Base-by-base conservation (phyloP, 768 basidiomycete species). In the Rhodotorula diobovata region DNA sequence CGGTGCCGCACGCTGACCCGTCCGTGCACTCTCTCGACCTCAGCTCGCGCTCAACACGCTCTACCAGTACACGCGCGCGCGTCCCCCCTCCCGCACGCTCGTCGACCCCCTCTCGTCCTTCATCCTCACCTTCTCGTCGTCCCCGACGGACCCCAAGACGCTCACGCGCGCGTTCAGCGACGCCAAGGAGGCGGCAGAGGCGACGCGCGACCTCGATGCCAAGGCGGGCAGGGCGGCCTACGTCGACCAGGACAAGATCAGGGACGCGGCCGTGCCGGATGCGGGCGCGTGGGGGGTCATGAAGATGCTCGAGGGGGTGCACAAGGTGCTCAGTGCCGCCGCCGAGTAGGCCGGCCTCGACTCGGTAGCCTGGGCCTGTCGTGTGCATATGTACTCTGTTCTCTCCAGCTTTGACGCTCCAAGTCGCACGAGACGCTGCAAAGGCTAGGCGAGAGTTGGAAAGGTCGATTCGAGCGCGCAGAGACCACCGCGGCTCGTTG, bases 51-150 rank as follows among this genome's bases (percentile, higher is more conserved):
- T 78, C 63, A 75, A 68, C 62, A 74, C 76, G 5, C 69, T 79
- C 34, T 78, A 76, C 70, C 56, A 57, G 51, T 79, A 82, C 78
- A 82, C 80, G 18, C 76, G 79, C 55, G 82, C 82, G 20, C 77
- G 82, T 66, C 78, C 78, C 16, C 82, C 82, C 30, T 81, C 81
- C 1, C 77, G 82, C 65, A 83, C 82, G 8, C 77, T 83, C 48
- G 78, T 83, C 59, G 82, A 83, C 73, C 82, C 82, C 2, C 78
- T 83, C 50, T 79, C 81, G 48, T 78, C 81, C 30, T 83, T 82
- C 76, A 79, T 79, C 61, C 70, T 77, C 20, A 71, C 78, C 28
- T 78, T 80, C 56, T 69, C 78, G 16, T 65, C 76, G 14, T 37
- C 56, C 18, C 76, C 78, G 16, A 71, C 79, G 21, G 65, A 73